A percentile compares a stretch with the other conserved stretches of the same genome.
Conservation (phyloP, 2,329 filamentous ascomycete species). For the Phaeomoniella chlamydospora region DNA sequence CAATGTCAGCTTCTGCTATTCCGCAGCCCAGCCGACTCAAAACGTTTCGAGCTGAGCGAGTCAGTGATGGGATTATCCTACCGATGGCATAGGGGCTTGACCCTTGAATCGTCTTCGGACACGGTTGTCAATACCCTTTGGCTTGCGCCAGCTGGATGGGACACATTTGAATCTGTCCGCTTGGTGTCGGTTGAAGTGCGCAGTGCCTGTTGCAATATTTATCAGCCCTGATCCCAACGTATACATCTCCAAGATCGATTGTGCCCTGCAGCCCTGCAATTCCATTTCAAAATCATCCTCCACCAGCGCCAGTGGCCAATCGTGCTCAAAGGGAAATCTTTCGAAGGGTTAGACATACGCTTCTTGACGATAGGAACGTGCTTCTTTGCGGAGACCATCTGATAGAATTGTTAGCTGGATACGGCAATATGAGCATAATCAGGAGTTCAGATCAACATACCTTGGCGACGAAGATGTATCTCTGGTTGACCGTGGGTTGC, state of each 20-base stretch:
- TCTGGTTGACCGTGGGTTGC: not conserved
- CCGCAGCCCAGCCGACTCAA: no score
- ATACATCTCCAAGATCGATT: slow-evolving; percentile 16
- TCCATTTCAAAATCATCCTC: slow-evolving; percentile 1
- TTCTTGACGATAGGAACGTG: slow-evolving; percentile 99
- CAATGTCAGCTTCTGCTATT: not conserved
- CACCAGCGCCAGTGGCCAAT: no score
- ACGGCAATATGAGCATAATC: not conserved
- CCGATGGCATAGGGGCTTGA: slow-evolving; percentile 92
- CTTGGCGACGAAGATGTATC: not conserved
- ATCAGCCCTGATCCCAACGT: slow-evolving; percentile 16
- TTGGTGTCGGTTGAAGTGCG: slow-evolving; percentile 95
- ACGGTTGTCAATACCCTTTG: slow-evolving; percentile 99
- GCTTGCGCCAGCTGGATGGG: slow-evolving; percentile 88
- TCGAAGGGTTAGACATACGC: slow-evolving; percentile 56
- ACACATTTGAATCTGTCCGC: slow-evolving; percentile 93
- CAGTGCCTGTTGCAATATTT: slow-evolving; percentile 52
- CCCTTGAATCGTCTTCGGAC: slow-evolving; percentile 96
- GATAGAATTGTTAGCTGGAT: slow-evolving; percentile 2
- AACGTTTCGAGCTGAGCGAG: not conserved
- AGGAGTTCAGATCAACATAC: not conserved
- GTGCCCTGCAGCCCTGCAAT: slow-evolving; percentile 18
- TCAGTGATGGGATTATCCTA: slow-evolving; percentile 39
- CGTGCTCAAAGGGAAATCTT: no score
- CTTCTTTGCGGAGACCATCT: slow-evolving; percentile 99